Conservation (phyloP, 2,329 filamentous ascomycete species). For the Diaporthe aspalathi region DNA sequence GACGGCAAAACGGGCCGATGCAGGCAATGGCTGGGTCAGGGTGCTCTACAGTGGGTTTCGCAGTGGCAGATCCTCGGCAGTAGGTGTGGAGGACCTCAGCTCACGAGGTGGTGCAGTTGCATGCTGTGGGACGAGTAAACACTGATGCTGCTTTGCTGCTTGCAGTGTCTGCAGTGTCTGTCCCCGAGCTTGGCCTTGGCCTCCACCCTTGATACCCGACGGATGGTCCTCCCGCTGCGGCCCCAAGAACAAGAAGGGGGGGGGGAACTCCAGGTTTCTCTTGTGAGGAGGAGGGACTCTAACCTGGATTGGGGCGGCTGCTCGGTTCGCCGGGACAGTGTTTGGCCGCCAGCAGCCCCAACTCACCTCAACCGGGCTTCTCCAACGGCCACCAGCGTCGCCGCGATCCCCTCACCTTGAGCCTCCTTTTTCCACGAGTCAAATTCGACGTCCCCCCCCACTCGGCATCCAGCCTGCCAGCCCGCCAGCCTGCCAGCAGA, state of each 20-base stretch:
- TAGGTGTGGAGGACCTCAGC: background rate
- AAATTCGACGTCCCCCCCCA: constrained; percentile 34
- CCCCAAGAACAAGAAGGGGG: too few relatives aligned
- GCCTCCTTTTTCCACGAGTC: constrained; percentile 47
- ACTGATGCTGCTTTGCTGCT: too few relatives aligned
- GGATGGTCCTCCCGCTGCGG: constrained; percentile 5
- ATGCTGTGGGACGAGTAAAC: background rate
- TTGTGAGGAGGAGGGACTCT: background rate
- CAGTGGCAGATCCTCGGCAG: constrained; percentile 36
- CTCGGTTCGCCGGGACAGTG: constrained; percentile 38
- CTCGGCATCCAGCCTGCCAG: too few relatives aligned
- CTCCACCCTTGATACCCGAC: constrained; percentile 36
- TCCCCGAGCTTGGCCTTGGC: background rate
- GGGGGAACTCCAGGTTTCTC: too few relatives aligned
- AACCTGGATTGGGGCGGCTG: constrained; percentile 1
- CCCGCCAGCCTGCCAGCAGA: too few relatives aligned
- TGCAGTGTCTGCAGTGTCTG: too few relatives aligned
- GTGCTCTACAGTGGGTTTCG: constrained; percentile 17
- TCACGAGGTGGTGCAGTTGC: constrained; percentile 17
- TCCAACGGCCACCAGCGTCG: constrained; percentile 29
- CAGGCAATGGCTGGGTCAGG: constrained; percentile 5
- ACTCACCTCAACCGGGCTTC: constrained; percentile 17
- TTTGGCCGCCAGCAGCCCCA: constrained; percentile 33
- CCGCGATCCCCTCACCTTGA: constrained; percentile 32
- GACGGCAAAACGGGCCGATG: constrained; percentile 42